Percentiles rank a stretch among this genome's conserved stretches.
Evolutionary conservation across 1,139 yeast species (phyloP).

Genomic region (Kodamaea ohmeri): DNA sequence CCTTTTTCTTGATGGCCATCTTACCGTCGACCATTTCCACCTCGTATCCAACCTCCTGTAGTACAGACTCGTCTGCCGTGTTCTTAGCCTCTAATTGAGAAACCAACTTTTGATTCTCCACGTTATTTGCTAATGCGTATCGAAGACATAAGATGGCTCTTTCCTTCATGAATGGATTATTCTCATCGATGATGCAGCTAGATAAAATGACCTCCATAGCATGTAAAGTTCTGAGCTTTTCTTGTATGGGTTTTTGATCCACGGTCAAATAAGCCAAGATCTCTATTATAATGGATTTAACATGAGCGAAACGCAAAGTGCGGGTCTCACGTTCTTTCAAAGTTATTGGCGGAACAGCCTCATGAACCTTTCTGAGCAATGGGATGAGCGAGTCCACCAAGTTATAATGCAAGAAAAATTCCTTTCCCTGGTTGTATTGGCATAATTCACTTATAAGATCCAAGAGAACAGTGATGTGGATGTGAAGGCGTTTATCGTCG

Average conservation of each 20-base stretch:
- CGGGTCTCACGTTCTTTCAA: conserved; percentile 13
- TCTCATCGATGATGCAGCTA: conserved; percentile 80
- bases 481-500: conserved; percentile 8
- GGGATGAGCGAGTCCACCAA: conserved; percentile 45
- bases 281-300: conserved; percentile 61
- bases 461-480: conserved; percentile 20
- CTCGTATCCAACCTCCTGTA: conserved; percentile 42
- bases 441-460: conserved; percentile 55
- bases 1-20: conserved; percentile 19
- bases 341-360: conserved; percentile 30
- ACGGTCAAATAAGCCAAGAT: conserved; percentile 55
- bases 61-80: conserved; percentile 31
- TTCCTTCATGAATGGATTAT: conserved; percentile 87
- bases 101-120: conserved; percentile 70
- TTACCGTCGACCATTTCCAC: conserved; percentile 38
- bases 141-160: conserved; percentile 76
- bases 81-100: conserved; percentile 45
- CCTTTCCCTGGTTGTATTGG: conserved; percentile 50
- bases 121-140: conserved; percentile 61
- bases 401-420: conserved; percentile 50
- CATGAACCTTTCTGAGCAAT: conserved; percentile 49
- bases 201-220: conserved; percentile 74
- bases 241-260: conserved; percentile 58
- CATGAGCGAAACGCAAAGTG: conserved; percentile 50
- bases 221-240: conserved; percentile 58